Evolutionary conservation across 1,284 basidiomycete genomes (phyloP).

Genomic region (Moesziomyces sp.): DNA sequence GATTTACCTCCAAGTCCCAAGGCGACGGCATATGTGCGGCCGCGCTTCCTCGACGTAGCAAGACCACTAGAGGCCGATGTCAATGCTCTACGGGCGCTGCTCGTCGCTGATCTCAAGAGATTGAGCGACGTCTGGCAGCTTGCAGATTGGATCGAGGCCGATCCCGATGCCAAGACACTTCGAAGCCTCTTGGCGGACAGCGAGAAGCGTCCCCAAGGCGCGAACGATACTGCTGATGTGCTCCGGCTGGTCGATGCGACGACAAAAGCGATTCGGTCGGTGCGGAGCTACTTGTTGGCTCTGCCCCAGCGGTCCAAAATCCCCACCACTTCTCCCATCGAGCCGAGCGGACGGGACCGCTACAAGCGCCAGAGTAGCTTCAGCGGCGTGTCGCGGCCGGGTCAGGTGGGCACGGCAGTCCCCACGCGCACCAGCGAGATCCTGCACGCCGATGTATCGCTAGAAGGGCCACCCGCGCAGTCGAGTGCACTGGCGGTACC

Average conservation of each 20-base stretch:
- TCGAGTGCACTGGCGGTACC: not conserved
- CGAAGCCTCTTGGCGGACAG: constrained; percentile 7
- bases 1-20: constrained; percentile 42
- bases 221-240: constrained; percentile 5
- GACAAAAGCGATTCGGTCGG: constrained; percentile 48
- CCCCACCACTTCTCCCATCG: constrained; percentile 14
- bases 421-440: constrained; percentile 18
- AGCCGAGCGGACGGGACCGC: constrained; percentile 30
- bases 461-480: not conserved
- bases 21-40: constrained; percentile 18
- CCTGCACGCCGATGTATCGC: constrained; percentile 8
- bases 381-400: constrained; percentile 28
- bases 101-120: constrained; percentile 26
- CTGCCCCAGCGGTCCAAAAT: constrained; percentile 29
- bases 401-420: constrained; percentile 11
- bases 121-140: constrained; percentile 15
- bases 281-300: constrained; percentile 50
- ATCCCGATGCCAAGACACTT: constrained; percentile 4
- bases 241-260: constrained; percentile 35
- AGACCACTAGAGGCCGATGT: constrained; percentile 52
- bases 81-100: constrained; percentile 21
- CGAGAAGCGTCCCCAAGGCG: not conserved
- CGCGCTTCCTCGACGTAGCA: constrained; percentile 37
- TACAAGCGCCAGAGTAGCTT: constrained; percentile 53
- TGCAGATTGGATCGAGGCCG: constrained; percentile 8